Evolutionary conservation across 495 filamentous ascomycete genomes (phyloP).

Genomic region (Lichenothelia convexa): DNA sequence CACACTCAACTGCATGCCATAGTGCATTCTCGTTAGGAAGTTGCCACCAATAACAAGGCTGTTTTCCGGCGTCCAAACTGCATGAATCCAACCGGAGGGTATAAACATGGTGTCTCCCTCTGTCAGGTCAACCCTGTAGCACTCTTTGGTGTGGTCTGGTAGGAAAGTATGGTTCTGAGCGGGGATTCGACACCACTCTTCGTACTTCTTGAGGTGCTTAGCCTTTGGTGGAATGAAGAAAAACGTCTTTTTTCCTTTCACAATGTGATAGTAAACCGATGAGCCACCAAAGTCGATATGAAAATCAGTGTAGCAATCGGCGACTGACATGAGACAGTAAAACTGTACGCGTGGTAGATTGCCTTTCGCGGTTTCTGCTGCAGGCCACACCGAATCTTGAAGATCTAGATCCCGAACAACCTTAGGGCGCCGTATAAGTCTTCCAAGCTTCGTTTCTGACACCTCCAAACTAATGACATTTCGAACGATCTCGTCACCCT

Average conservation of each 20-base stretch:
- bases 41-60: constrained; percentile 64
- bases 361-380: constrained; percentile 36
- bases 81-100: constrained; percentile 66
- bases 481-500: constrained; percentile 41
- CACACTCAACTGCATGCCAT: constrained; percentile 52
- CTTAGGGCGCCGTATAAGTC: constrained; percentile 47
- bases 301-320: constrained; percentile 64
- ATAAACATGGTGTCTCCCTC: constrained; percentile 67
- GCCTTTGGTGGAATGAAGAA: constrained; percentile 63
- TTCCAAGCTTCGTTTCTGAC: constrained; percentile 46
- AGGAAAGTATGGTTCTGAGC: constrained; percentile 55
- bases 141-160: constrained; percentile 50
- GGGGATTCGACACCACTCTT: constrained; percentile 58
- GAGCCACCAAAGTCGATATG: constrained; percentile 70
- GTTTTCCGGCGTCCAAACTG: constrained; percentile 61
- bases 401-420: constrained; percentile 55
- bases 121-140: constrained; percentile 51
- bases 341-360: constrained; percentile 49
- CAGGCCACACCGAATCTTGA: constrained; percentile 54
- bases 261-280: constrained; percentile 61
- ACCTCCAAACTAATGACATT: constrained; percentile 68
- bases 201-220: constrained; percentile 58
- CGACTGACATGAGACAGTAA: constrained; percentile 63
- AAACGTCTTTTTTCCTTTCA: constrained; percentile 61
- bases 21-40: constrained; percentile 52